Percentiles rank a stretch among this genome's conserved stretches.
phyloP scores from a whole-genome alignment of 805 yeast genomes.

The Pichia thaimueangensis region DNA sequence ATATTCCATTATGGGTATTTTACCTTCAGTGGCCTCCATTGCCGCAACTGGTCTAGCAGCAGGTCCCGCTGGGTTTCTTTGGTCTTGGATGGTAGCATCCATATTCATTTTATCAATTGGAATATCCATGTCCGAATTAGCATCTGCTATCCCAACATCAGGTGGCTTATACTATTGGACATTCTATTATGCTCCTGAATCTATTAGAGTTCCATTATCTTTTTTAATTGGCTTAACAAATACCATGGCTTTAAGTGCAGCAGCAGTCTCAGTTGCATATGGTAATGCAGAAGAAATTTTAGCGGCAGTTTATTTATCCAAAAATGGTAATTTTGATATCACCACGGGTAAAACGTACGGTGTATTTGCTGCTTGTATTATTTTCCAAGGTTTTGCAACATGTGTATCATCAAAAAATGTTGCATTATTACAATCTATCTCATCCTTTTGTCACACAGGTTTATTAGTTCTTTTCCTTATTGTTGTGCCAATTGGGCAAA shows the following conservation, averaged over 20 bases:
- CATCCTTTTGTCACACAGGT: slow-evolving; percentile 33
- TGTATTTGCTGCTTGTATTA: slow-evolving; percentile 37
- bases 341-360: slow-evolving; percentile 37
- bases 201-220: slow-evolving; percentile 32
- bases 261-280: slow-evolving; percentile 38
- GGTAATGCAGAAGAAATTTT: slow-evolving; percentile 40
- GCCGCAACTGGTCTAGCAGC: slow-evolving; percentile 46
- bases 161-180: slow-evolving; percentile 57
- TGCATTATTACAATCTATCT: slow-evolving; percentile 35
- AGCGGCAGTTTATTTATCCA: slow-evolving; percentile 36
- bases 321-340: slow-evolving; percentile 35
- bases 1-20: slow-evolving; percentile 59
- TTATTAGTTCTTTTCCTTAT: slow-evolving; percentile 36
- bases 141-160: slow-evolving; percentile 55
- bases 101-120: slow-evolving; percentile 52
- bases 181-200: slow-evolving; percentile 37
- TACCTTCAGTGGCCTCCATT: slow-evolving; percentile 54
- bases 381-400: slow-evolving; percentile 34
- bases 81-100: slow-evolving; percentile 42
- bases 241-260: slow-evolving; percentile 34
- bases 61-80: slow-evolving; percentile 53
- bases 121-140: slow-evolving; percentile 52
- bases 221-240: slow-evolving; percentile 40
- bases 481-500: slow-evolving; percentile 41
- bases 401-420: slow-evolving; percentile 35